Percentiles rank a stretch among this genome's conserved stretches.
Evolutionary conservation across 345 rosid species (phyloP).

Genomic region (Excoecaria cochinchinensis): DNA sequence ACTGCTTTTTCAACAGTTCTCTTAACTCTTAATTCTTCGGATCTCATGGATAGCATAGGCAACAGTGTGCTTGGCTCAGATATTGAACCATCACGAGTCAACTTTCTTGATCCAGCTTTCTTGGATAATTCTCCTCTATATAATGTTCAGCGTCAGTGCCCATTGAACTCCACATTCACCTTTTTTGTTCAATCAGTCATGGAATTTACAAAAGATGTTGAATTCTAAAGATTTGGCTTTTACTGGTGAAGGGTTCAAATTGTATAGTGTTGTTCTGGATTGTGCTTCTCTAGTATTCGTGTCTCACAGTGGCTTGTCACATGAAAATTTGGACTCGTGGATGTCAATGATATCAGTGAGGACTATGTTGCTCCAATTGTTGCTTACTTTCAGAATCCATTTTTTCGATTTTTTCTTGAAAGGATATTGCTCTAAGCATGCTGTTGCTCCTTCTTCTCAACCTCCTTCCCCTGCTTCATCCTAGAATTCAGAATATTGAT

Average conservation of each 20-base stretch:
- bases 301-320: conserved; percentile 49
- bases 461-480: too few species aligned
- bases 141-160: conserved; percentile 54
- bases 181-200: conserved; percentile 28
- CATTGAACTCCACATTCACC: conserved; percentile 35
- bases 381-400: too few species aligned
- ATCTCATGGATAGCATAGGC: too few species aligned
- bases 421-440: too few species aligned
- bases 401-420: too few species aligned
- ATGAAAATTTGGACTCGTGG: conserved; percentile 76
- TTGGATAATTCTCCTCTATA: conserved; percentile 48
- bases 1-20: too few species aligned
- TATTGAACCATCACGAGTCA: conserved; percentile 25
- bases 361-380: too few species aligned
- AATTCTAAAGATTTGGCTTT: conserved; percentile 23
- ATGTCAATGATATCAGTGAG: too few species aligned
- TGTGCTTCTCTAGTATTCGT: conserved; percentile 63
- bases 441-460: too few species aligned
- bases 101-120: conserved; percentile 67
- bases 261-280: conserved; percentile 47
- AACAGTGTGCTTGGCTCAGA: too few species aligned
- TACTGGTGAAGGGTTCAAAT: conserved; percentile 46
- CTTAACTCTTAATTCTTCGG: too few species aligned
- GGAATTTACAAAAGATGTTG: conserved; percentile 15
- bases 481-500: too few species aligned